Conservation (phyloP, 208 protist genomes). For the Balamuthia mandrillaris region DNA sequence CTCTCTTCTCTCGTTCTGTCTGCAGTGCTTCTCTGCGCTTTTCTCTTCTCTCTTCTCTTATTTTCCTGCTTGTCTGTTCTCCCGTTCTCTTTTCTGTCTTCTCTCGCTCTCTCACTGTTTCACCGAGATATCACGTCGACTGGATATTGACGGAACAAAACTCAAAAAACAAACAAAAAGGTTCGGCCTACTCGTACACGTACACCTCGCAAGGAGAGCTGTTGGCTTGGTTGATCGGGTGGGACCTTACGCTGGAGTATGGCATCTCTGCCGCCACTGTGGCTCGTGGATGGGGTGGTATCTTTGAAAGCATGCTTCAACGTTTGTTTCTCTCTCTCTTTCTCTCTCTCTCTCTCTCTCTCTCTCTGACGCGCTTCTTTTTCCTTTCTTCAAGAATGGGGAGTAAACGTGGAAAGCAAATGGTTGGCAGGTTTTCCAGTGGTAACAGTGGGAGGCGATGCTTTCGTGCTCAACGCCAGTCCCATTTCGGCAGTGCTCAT, state of each 20-base stretch:
- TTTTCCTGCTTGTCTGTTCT: not conserved
- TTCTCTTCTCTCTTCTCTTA: not conserved
- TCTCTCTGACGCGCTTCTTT: too few relatives aligned
- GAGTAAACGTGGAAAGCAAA: too few relatives aligned
- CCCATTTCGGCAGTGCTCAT: not conserved
- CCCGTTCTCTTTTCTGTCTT: not conserved
- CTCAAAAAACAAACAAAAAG: too few relatives aligned
- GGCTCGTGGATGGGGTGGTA: slow-evolving; percentile 54
- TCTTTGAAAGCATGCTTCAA: slow-evolving; percentile 15
- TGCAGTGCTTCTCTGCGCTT: not conserved
- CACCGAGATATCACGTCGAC: too few relatives aligned
- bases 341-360: too few relatives aligned
- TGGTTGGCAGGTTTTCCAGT: not conserved
- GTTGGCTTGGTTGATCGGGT: slow-evolving; percentile 53
- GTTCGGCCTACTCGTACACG: slow-evolving; percentile 58
- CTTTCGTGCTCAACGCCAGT: not conserved
- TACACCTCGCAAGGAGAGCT: slow-evolving; percentile 59
- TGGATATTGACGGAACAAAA: too few relatives aligned
- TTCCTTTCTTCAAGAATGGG: too few relatives aligned
- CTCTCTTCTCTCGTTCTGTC: not conserved
- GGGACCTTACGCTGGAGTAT: slow-evolving; percentile 64
- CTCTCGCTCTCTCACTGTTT: too few relatives aligned
- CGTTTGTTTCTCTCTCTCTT: too few relatives aligned
- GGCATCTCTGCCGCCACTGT: slow-evolving; percentile 59
- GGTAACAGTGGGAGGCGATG: not conserved